Percentiles rank a stretch among this genome's conserved stretches.
phyloP scores from a whole-genome alignment of 2,329 filamentous ascomycete genomes.

The Didymella arachidicola region DNA sequence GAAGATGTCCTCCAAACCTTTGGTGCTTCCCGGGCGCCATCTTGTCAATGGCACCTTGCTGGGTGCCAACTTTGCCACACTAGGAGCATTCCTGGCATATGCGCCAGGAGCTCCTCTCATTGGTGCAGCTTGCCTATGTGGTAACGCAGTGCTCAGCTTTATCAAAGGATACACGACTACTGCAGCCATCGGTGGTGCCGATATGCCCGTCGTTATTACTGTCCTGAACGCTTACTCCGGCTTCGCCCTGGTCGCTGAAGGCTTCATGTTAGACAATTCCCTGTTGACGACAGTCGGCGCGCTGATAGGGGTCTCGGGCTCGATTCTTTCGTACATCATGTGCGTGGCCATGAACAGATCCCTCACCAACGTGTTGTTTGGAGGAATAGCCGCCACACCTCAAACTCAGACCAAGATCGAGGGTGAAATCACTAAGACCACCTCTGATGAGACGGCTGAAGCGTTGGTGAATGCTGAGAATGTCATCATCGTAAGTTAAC shows the following conservation, averaged over 20 bases:
- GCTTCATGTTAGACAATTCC: conserved; percentile 89
- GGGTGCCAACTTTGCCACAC: conserved; percentile 78
- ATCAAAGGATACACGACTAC: conserved; percentile 88
- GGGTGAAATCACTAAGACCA: conserved; percentile 79
- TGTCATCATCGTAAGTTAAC: conserved; percentile 72
- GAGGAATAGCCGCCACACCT: conserved; percentile 71
- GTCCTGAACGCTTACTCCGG: conserved; percentile 91
- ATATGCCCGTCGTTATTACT: conserved; percentile 92
- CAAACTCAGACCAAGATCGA: conserved; percentile 76
- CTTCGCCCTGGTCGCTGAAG: conserved; percentile 88
- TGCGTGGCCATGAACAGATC: conserved; percentile 93
- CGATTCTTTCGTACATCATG: conserved; percentile 72
- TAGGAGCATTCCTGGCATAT: conserved; percentile 84
- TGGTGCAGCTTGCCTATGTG: conserved; percentile 78
- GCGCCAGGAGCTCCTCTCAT: conserved; percentile 80
- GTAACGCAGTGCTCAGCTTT: conserved; percentile 80
- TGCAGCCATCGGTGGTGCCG: conserved; percentile 86
- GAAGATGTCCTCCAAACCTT: conserved; percentile 79
- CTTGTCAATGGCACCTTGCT: conserved; percentile 77
- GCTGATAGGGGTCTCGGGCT: conserved; percentile 86
- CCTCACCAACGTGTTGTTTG: conserved; percentile 88
- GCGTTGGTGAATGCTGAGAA: conserved; percentile 77
- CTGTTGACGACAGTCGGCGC: conserved; percentile 85
- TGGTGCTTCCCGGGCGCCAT: conserved; percentile 76
- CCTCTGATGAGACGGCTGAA: conserved; percentile 81